Base-by-base conservation (phyloP, 108 stramenopile genomes). In the Cafeteria roenbergensis region DNA sequence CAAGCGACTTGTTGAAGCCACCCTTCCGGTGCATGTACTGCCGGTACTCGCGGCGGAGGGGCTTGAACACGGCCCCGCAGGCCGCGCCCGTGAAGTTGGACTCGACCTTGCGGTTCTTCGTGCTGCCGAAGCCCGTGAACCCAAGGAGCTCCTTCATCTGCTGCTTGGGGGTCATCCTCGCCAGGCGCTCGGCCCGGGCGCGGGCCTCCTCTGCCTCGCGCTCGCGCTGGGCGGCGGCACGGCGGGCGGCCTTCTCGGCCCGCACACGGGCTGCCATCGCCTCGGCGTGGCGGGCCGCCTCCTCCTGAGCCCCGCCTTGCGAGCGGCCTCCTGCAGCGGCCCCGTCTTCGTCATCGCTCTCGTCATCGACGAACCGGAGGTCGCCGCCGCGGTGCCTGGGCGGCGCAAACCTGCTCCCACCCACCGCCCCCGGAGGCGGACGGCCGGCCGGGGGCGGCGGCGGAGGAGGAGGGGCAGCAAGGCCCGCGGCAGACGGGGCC, bases 21-120 rank as follows among this genome's bases (percentile, higher is more conserved):
- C 84, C 85, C 71, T 85, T 90, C 57, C 90, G 75, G 75, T 95
- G 94, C 96, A 97, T 97, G 78, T 97, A 97, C 69, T 97, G 96
- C 32, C 96, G 76, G 77, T 94, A 97, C 68, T 90, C 88, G 31
- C 93, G 72, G 34, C 86, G 86, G 73, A 92, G 90, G 73, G 88
- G 86, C 75, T 92, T 93, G 48, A 79, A 72, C 28, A 86, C 87
- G 27, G 85, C 89, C 28, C 96, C 96, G 59, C 80, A 75, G 26
- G 93, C 96, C 0, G 91, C 84, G 51, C 86, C 78, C 0, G 36
- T 69, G 65, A 93, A 77, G 82, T 97, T 97, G 67, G 93, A 92
- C 42, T 81, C 79, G 20, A 95, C 93, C 20, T 68, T 71, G 64
- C 89, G 78, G 50, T 86, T 92, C 75, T 93, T 92, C 31, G 93